Base-by-base conservation (phyloP, 805 yeast genomes). In the Ogataea minuta region DNA sequence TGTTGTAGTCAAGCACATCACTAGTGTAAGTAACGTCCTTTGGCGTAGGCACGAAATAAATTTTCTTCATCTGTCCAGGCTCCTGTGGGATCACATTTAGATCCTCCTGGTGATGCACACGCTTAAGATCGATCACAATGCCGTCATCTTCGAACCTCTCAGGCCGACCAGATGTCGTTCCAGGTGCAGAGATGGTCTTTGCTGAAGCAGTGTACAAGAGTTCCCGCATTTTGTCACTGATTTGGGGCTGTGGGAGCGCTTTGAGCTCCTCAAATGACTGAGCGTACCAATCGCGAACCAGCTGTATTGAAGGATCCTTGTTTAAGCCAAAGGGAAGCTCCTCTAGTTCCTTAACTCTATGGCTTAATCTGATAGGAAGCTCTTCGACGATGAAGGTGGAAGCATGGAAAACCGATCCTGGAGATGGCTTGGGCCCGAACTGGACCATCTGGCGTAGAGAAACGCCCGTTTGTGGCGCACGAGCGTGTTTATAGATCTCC, bases 371-470 rank as follows among this genome's bases (percentile, higher is more conserved):
- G 28, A 88, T 85, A 1, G 96, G 96, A 24, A 89, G 71, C 60
- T 89, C 96, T 55, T 86, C 87, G 1, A 84, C 86, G 8, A 84
- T 79, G 57, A 88, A 88, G 59, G 83, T 85, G 6, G 90, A 82
- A 0, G 95, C 95, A 32, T 85, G 73, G 59, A 84, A 89, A 28
- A 86, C 66, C 9, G 84, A 76, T 3, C 95, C 95, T 10, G 84
- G 85, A 23, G 77, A 72, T 6, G 95, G 93, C 31, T 74, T 68
- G 8, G 82, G 79, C 3, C 96, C 96, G 65, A 88, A 84, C 57
- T 85, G 93, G 13, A 88, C 96, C 95, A 88, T 87, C 60, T 87
- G 95, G 42, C 88, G 71, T 44, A 88, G 66, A 3, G 89, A 81
- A 3, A 88, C 87, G 1, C 95, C 89, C 2, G 95, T 85, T 31